These are phyloP conservation scores for Dillenia turbinata DNA, from an alignment of 164 flowering plant species.

Conservation along the genomic window DNA sequence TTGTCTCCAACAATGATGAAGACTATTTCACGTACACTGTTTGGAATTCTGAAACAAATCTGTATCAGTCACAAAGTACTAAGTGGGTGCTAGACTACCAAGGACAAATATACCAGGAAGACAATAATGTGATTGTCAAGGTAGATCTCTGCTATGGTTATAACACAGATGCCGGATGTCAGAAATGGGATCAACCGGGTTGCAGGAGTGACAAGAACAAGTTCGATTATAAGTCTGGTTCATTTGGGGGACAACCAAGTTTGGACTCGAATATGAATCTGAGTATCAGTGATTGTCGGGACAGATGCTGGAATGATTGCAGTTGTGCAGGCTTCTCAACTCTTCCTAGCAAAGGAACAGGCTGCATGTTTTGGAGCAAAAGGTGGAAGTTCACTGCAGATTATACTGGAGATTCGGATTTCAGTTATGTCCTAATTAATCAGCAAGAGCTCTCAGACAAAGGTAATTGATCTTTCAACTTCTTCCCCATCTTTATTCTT, in stretches of 20 bases:
- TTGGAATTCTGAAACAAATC: no score
- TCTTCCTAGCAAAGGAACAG: no score
- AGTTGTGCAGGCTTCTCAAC: not conserved
- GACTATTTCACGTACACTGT: conserved; percentile 3
- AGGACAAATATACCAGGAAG: no score
- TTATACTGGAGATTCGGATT: no score
- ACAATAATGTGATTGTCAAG: not conserved
- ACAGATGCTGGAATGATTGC: conserved; percentile 8
- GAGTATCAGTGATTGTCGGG: conserved; percentile 4
- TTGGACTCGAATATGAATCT: not conserved
- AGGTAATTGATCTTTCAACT: no score
- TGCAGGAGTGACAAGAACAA: conserved; percentile 5
- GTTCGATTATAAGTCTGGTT: not conserved
- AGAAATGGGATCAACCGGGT: not conserved
- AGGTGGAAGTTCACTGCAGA: no score
- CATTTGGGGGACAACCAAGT: not conserved
- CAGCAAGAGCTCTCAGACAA: no score
- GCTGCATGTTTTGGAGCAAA: no score
- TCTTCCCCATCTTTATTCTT: no score
- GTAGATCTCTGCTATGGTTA: conserved; percentile 3
- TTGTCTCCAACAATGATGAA: conserved; percentile 1
- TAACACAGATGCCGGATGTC: not conserved
- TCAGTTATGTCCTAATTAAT: no score
- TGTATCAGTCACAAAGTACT: no score
- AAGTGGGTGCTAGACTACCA: no score